phyloP scores from a whole-genome alignment of 2,329 filamentous ascomycete species.

The Aspergillus costaricaensis region DNA sequence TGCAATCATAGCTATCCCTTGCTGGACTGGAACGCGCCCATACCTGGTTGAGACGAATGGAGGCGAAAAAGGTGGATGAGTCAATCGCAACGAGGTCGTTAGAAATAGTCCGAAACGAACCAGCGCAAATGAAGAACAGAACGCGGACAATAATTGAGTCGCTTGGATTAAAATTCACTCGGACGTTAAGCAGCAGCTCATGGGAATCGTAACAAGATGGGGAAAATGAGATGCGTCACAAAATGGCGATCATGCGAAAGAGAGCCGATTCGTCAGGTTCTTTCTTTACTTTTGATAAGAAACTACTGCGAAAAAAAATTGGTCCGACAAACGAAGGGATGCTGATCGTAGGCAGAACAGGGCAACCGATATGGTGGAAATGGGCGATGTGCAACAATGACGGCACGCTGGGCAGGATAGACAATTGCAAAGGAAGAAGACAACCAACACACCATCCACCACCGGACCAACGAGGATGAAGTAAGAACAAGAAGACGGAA shows the following conservation, averaged over 20 bases:
- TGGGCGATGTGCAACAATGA: slow-evolving; percentile 2
- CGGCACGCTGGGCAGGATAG: slow-evolving; percentile 9
- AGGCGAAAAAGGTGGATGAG: slow-evolving; percentile 14
- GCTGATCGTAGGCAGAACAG: slow-evolving; percentile 10
- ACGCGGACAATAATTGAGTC: slow-evolving; percentile 8
- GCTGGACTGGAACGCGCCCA: slow-evolving; percentile 21
- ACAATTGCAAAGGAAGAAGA: slow-evolving; percentile 6
- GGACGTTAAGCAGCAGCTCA: slow-evolving; percentile 12
- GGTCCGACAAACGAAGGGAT: slow-evolving; percentile 12
- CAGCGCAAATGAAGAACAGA: neutral
- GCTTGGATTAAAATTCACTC: slow-evolving; percentile 3
- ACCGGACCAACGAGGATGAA: slow-evolving; percentile 18
- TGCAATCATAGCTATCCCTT: slow-evolving; percentile 18
- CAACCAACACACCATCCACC: slow-evolving; percentile 17
- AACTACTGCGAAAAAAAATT: neutral
- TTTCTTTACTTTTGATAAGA: slow-evolving; percentile 9
- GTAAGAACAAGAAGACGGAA: slow-evolving; percentile 16
- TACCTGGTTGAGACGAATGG: slow-evolving; percentile 15
- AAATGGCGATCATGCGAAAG: slow-evolving; percentile 17
- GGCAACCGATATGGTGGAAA: slow-evolving; percentile 1
- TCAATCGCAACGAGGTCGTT: slow-evolving; percentile 18
- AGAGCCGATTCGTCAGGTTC: slow-evolving; percentile 21
- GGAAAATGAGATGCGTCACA: slow-evolving; percentile 17
- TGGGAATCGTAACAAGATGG: slow-evolving; percentile 18
- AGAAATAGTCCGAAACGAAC: slow-evolving; percentile 11